Evolutionary conservation across 129 eudicot genomes (phyloP), one percentile per base, ranked within the genome.

Genomic region (sunflower (Helianthus annuus)): DNA sequence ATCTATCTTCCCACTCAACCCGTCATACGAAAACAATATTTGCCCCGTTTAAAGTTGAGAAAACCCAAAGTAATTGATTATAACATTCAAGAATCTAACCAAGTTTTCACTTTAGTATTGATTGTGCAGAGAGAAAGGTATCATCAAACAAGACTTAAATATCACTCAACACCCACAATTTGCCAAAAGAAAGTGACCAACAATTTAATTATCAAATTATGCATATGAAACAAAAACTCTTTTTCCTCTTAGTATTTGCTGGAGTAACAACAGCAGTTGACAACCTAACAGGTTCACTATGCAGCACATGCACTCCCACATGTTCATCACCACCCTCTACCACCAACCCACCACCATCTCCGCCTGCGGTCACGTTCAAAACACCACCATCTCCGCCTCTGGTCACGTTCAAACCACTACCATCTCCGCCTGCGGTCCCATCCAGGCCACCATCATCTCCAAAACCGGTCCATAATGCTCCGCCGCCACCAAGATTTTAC

Each of bases 221-320:
- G 5, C 68, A 40, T 16, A 79, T 75, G 77, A 63, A 79, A 22
- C 79, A 45, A 69, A 77, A 17, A 62, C 56, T 66, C 48, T 45
- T 66, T 34, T 70, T 36, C 61, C 29, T 80, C 77, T 54, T 57
- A n/a, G 57, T 75, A 45, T 36, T 75, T 3, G 38, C 80, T 38
- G 49, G 53, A 63, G 45, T 71, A 0, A 56, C 77, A 69, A 14
- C 80, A 42, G 42, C 75, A 6, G 71, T 17, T 1, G 51, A 53
- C 36, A 51, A 63, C 39, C 78, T 80, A 48, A 17, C 81, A n/a
- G 66, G 68, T 34, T 76, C 90, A 60, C 19, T 87, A 82, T 75
- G 87, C 64, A 11, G 69, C 90, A 82, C 91, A n/a, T 90, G 94
- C 66, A 87, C 93, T 69, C 82, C 81, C 71, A 69, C 84, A 46